phyloP scores from a whole-genome alignment of 2,329 filamentous ascomycete species.

The Dactylellina cionopaga region DNA sequence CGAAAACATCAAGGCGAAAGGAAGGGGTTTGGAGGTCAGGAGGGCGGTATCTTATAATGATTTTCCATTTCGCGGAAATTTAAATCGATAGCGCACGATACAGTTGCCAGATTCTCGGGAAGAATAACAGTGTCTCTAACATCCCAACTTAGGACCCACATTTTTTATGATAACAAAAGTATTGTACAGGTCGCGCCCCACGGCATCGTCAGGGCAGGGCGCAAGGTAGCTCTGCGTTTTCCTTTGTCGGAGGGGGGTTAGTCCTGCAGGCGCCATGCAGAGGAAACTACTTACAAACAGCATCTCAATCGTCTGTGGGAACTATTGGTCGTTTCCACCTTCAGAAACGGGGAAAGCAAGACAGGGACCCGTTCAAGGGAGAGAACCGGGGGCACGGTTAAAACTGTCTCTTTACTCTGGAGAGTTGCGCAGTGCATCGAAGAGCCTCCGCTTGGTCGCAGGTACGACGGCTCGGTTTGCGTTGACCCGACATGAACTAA shows the following conservation, averaged over 20 bases:
- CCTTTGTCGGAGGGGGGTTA: conserved; percentile 3
- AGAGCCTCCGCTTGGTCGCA: conserved; percentile 14
- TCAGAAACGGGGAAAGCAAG: conserved; percentile 6
- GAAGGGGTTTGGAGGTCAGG: conserved; percentile 3
- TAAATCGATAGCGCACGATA: background rate
- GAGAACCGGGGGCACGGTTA: conserved; percentile 11
- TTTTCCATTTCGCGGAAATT: conserved; percentile 7
- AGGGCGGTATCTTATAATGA: conserved; percentile 35
- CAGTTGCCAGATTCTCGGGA: conserved; percentile 11
- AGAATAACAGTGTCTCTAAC: conserved; percentile 1
- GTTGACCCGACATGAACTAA: conserved; percentile 19
- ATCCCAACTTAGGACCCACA: conserved; percentile 7
- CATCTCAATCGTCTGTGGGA: too few relatives aligned
- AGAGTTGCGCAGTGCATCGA: conserved; percentile 1
- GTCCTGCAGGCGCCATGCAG: conserved; percentile 36
- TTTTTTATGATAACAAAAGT: background rate
- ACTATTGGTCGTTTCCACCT: too few relatives aligned
- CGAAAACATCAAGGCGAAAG: background rate
- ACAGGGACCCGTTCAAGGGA: background rate
- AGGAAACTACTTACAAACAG: background rate
- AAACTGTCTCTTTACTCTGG: conserved; percentile 3
- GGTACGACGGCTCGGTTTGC: conserved; percentile 4
- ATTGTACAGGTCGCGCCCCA: conserved; percentile 18
- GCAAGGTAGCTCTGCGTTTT: conserved; percentile 14
- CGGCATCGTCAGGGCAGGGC: background rate